Percentiles rank a stretch among this genome's conserved stretches.
These are phyloP conservation scores for Tetrahymena borealis DNA, from an alignment of 73 alveolate species.

Conservation along the genomic window DNA sequence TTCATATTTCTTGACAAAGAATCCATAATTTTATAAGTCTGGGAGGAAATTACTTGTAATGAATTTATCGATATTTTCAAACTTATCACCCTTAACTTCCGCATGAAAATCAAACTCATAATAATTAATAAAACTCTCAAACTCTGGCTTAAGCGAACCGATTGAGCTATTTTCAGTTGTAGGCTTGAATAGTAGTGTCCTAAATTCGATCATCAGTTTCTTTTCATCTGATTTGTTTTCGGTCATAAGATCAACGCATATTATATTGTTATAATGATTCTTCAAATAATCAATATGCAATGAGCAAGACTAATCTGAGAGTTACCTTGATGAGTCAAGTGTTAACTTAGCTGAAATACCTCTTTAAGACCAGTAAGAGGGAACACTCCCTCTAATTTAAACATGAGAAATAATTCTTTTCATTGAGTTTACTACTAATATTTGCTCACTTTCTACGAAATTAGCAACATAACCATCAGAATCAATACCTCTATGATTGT, in stretches of 20 bases:
- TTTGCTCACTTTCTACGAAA: constrained; percentile 93
- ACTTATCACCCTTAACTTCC: constrained; percentile 49
- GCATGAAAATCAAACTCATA: constrained; percentile 56
- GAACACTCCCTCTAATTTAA: constrained; percentile 82
- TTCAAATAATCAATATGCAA: constrained; percentile 50
- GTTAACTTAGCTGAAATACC: constrained; percentile 23
- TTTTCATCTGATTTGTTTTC: constrained; percentile 49
- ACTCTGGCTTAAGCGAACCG: not conserved
- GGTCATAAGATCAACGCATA: constrained; percentile 49
- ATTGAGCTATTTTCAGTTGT: not conserved
- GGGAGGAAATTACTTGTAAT: not conserved
- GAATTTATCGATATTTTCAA: constrained; percentile 1
- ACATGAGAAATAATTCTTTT: constrained; percentile 46
- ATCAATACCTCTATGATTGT: constrained; percentile 93
- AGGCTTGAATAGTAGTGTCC: not conserved
- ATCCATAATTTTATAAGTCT: not conserved
- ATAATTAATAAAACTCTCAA: constrained; percentile 17
- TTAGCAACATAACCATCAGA: constrained; percentile 97
- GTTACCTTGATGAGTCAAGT: constrained; percentile 32
- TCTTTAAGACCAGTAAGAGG: constrained; percentile 78
- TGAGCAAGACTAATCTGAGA: constrained; percentile 45
- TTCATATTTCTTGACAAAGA: constrained; percentile 13
- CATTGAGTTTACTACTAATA: constrained; percentile 36
- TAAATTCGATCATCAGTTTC: constrained; percentile 37
- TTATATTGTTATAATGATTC: constrained; percentile 41